Percentiles rank a stretch among this genome's conserved stretches.
phyloP scores from a whole-genome alignment of 345 rosid genomes.

The Salix udensis region DNA sequence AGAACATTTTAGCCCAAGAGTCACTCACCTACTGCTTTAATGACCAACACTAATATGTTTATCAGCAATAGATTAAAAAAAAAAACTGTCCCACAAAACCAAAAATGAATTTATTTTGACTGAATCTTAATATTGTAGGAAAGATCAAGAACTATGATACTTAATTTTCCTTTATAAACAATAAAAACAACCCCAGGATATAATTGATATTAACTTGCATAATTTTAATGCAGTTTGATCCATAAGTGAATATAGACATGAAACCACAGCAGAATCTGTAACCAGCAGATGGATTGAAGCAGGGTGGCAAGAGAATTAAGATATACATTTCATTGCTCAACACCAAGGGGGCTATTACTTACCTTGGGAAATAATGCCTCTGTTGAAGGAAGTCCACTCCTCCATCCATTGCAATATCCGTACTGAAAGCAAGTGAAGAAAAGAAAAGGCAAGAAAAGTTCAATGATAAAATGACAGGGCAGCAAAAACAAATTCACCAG shows the following conservation, averaged over 20 bases:
- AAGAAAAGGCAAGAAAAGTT: constrained; percentile 3
- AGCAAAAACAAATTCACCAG: not conserved
- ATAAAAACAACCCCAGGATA: no score
- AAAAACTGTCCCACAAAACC: not conserved
- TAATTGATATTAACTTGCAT: not conserved
- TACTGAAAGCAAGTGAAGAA: constrained; percentile 39
- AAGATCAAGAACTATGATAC: not conserved
- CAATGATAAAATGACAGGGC: not conserved
- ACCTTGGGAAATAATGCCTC: constrained; percentile 72
- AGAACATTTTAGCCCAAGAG: not conserved
- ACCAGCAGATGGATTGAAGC: not conserved
- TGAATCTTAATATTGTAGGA: no score
- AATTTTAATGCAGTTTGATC: not conserved
- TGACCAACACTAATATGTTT: not conserved
- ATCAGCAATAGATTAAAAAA: not conserved
- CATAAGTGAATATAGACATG: not conserved
- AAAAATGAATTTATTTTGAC: not conserved
- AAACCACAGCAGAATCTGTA: not conserved
- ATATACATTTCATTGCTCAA: not conserved
- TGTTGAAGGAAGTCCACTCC: constrained; percentile 27
- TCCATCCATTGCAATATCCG: constrained; percentile 39
- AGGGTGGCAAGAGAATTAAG: not conserved
- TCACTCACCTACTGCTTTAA: not conserved
- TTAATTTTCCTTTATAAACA: not conserved
- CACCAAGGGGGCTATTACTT: constrained; percentile 23